Conservation (phyloP, 2,329 filamentous ascomycete species). For the Cordyceps tenuipes region DNA sequence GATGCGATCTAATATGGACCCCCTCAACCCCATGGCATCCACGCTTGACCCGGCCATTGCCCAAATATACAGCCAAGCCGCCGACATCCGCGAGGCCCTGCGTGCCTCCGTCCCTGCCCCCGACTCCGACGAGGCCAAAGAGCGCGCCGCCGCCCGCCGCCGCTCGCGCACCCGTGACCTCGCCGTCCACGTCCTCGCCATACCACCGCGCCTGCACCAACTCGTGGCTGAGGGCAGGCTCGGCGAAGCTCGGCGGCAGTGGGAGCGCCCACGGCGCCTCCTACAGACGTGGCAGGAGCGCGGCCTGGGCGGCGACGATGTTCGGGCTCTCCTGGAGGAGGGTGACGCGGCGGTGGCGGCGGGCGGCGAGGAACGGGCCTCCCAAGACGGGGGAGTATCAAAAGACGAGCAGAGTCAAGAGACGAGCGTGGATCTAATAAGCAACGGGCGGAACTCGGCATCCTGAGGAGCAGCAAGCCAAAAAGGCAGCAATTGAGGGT, state of each 20-base stretch:
- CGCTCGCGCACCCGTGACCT: slow-evolving; percentile 42
- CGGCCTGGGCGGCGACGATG: slow-evolving; percentile 46
- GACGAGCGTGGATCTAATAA: slow-evolving; percentile 16
- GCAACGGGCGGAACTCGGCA: slow-evolving; percentile 11
- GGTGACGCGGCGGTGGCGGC: slow-evolving; percentile 40
- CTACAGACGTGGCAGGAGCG: slow-evolving; percentile 46
- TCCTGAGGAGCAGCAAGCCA: not conserved
- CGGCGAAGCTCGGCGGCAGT: slow-evolving; percentile 51
- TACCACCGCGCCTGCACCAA: slow-evolving; percentile 49
- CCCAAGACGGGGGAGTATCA: slow-evolving; percentile 12
- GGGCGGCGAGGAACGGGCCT: slow-evolving; percentile 8
- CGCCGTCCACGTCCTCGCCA: slow-evolving; percentile 53
- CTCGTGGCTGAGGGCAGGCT: slow-evolving; percentile 51
- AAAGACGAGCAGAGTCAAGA: slow-evolving; percentile 14
- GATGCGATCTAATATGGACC: slow-evolving; percentile 78
- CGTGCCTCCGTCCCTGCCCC: slow-evolving; percentile 40
- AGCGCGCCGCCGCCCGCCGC: slow-evolving; percentile 25
- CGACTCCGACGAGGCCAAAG: slow-evolving; percentile 29
- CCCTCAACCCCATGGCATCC: slow-evolving; percentile 63
- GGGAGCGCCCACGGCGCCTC: slow-evolving; percentile 45
- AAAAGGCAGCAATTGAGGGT: not conserved
- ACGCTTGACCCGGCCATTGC: slow-evolving; percentile 66
- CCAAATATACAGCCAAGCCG: slow-evolving; percentile 60
- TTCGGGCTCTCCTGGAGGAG: slow-evolving; percentile 44
- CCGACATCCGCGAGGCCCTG: slow-evolving; percentile 44